Conservation (phyloP, 2,329 filamentous ascomycete genomes). For the Fusarium buharicum region DNA sequence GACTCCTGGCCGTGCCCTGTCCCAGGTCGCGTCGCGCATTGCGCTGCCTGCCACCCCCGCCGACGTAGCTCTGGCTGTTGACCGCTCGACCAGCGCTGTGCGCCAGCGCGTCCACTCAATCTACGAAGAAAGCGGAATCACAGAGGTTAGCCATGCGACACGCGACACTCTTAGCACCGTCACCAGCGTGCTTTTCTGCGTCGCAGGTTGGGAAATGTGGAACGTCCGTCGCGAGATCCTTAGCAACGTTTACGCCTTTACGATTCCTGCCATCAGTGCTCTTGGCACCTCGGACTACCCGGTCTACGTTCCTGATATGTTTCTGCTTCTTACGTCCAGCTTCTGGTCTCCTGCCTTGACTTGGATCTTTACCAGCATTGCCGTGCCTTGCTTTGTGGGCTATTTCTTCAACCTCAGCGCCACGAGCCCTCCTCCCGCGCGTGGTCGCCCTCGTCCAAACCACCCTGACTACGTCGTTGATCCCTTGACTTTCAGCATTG, state of each 20-base stretch:
- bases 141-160: constrained; percentile 71
- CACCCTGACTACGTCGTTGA: constrained; percentile 73
- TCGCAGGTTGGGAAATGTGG: constrained; percentile 75
- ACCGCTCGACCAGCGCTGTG: constrained; percentile 73
- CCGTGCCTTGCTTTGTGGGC: constrained; percentile 76
- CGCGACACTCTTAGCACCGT: constrained; percentile 79
- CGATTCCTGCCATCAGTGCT: constrained; percentile 69
- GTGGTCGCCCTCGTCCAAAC: constrained; percentile 56
- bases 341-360: constrained; percentile 88
- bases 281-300: constrained; percentile 68
- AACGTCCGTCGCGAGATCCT: constrained; percentile 77
- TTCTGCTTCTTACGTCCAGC: constrained; percentile 75
- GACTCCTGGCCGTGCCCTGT: constrained; percentile 63
- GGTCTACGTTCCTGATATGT: constrained; percentile 82
- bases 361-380: constrained; percentile 78
- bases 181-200: constrained; percentile 73
- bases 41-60: constrained; percentile 84
- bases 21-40: constrained; percentile 67
- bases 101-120: constrained; percentile 72
- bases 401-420: constrained; percentile 92
- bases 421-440: constrained; percentile 55
- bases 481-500: constrained; percentile 88
- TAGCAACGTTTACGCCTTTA: constrained; percentile 76
- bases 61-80: constrained; percentile 79
- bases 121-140: constrained; percentile 73